Percentiles rank a stretch among this genome's conserved stretches.
Evolutionary conservation across 345 rosid genomes (phyloP).

Genomic region (Camelina neglecta): DNA sequence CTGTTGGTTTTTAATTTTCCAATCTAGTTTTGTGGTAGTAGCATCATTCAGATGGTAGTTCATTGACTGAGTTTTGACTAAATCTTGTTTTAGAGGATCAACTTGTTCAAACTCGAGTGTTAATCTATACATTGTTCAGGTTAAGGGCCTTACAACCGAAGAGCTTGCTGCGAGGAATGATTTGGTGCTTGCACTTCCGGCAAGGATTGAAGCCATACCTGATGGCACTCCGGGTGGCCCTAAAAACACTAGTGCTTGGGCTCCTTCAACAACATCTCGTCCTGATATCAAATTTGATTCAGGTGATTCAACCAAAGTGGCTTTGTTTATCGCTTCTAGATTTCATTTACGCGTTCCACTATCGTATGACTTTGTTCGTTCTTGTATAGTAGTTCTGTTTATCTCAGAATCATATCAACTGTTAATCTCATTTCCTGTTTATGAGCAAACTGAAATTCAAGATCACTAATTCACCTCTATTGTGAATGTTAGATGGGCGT

Average conservation of each 20-base stretch:
- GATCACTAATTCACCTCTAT: conserved; percentile 30
- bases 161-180: conserved; percentile 90
- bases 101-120: conserved; percentile 3
- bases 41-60: not conserved
- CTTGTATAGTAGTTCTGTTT: not conserved
- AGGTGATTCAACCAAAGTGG: conserved; percentile 51
- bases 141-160: conserved; percentile 89
- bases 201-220: conserved; percentile 90
- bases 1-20: not conserved
- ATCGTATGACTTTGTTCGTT: not conserved
- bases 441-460: conserved; percentile 36
- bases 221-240: conserved; percentile 90
- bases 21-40: conserved; percentile 10
- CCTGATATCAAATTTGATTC: conserved; percentile 94
- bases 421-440: not conserved
- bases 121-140: conserved; percentile 48
- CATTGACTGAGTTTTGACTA: conserved; percentile 16
- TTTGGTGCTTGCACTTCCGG: conserved; percentile 88
- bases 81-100: not conserved
- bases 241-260: conserved; percentile 79
- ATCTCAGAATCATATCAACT: conserved; percentile 8
- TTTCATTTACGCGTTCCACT: not conserved
- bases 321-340: conserved; percentile 33
- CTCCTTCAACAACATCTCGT: conserved; percentile 72
- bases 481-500: conserved; percentile 61